These are phyloP conservation scores for Pilasporangium apinafurcum DNA, from an alignment of 352 stramenopile genomes.

Conservation along the genomic window DNA sequence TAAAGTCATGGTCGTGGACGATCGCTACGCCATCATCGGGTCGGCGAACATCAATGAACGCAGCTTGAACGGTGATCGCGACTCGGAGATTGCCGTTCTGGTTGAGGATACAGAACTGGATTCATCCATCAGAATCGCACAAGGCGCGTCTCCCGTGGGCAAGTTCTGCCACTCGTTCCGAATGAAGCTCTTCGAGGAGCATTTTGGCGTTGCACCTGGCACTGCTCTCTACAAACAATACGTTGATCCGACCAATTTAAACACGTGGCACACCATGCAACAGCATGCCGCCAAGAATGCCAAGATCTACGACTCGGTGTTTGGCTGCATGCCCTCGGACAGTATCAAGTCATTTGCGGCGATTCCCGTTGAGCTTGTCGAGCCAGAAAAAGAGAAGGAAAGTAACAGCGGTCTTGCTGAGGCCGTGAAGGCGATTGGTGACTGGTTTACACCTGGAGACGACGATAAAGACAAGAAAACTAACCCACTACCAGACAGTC, in stretches of 20 bases:
- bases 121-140: slow-evolving; percentile 29
- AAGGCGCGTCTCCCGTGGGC: slow-evolving; percentile 36
- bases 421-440: too few relatives aligned
- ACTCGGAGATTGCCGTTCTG: slow-evolving; percentile 77
- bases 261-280: slow-evolving; percentile 73
- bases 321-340: slow-evolving; percentile 67
- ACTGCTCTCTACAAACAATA: slow-evolving; percentile 43
- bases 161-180: slow-evolving; percentile 78
- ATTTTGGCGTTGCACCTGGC: slow-evolving; percentile 50
- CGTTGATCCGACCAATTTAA: slow-evolving; percentile 37
- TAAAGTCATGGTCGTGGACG: slow-evolving; percentile 87
- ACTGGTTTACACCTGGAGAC: too few relatives aligned
- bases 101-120: slow-evolving; percentile 72
- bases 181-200: slow-evolving; percentile 79
- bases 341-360: slow-evolving; percentile 55
- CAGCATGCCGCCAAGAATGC: slow-evolving; percentile 76
- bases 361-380: slow-evolving; percentile 44
- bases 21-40: slow-evolving; percentile 63
- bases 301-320: slow-evolving; percentile 75
- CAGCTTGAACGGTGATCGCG: slow-evolving; percentile 70
- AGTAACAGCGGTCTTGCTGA: too few relatives aligned
- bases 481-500: too few relatives aligned
- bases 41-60: slow-evolving; percentile 83
- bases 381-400: slow-evolving; percentile 4
- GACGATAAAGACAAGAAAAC: too few relatives aligned